These are phyloP conservation scores for Globisporangium yorkense DNA, from an alignment of 352 stramenopile genomes.

Conservation along the genomic window DNA sequence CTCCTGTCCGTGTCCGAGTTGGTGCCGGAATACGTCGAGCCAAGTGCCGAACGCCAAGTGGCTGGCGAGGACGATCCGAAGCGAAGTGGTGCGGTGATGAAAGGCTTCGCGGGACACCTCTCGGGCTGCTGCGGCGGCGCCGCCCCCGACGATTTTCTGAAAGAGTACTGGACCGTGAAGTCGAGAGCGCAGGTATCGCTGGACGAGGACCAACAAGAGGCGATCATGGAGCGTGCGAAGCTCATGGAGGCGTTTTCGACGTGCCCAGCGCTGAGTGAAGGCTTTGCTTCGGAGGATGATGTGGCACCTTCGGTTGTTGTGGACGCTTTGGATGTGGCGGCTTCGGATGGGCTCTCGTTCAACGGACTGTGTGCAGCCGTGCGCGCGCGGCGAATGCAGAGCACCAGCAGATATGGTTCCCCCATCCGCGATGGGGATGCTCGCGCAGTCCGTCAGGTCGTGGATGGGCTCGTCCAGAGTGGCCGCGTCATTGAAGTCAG, in stretches of 20 bases:
- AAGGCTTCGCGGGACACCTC: constrained; percentile 65
- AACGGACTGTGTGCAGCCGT: constrained; percentile 1
- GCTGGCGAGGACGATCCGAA: constrained; percentile 21
- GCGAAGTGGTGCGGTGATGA: constrained; percentile 33
- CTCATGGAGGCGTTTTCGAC: constrained; percentile 43
- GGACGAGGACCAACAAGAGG: constrained; percentile 18
- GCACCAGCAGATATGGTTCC: background rate
- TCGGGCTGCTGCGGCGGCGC: constrained; percentile 37
- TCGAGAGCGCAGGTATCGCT: constrained; percentile 25
- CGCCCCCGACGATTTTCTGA: constrained; percentile 60
- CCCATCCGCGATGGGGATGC: background rate
- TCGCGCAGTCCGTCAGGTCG: constrained; percentile 17
- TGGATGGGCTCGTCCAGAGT: constrained; percentile 34
- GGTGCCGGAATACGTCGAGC: constrained; percentile 30
- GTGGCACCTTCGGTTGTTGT: background rate
- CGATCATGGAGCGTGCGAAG: constrained; percentile 1
- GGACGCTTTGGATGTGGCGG: background rate
- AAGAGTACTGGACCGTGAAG: constrained; percentile 70
- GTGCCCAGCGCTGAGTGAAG: background rate
- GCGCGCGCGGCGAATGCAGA: background rate
- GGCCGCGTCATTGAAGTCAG: constrained; percentile 56
- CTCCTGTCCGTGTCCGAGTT: constrained; percentile 37
- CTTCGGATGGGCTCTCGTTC: constrained; percentile 11
- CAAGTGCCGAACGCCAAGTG: constrained; percentile 10
- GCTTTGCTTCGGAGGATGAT: background rate